Evolutionary conservation across 2,329 filamentous ascomycete species (phyloP), one percentile per base, ranked within the genome.

Genomic region (Byssoonygena ceratinophila): DNA sequence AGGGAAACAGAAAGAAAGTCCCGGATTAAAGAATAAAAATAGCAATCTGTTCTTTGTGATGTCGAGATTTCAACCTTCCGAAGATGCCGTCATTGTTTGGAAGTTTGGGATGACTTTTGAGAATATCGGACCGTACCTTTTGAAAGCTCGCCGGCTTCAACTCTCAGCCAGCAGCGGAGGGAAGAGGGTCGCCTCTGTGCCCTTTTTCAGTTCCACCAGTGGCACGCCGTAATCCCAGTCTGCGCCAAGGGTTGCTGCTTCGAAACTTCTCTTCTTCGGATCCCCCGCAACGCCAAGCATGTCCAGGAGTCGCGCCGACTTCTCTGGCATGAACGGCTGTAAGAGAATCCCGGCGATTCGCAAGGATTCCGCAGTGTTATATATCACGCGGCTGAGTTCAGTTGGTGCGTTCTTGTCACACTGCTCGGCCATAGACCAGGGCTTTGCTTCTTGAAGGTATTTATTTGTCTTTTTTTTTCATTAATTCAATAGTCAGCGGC

Each of bases 251-350:
- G 59, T 64, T 4, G 87, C 84, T 64, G 81, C 77, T 16, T 76
- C 71, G 55, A 88, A 78, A 0, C 73, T 77, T 53, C 91, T 77
- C 49, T 77, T 78, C 8, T 78, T 74, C 25, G 61, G 58, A 39
- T 64, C 58, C 44, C 60, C 54, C 7, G 72, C 70, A 3, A 98
- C 89, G 1, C 85, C 84, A 7, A 98, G 72, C 61, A 84, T 78
- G 64, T 95, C 84, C 0, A 98, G 77, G 29, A 96, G 68, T 58
- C 80, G 72, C 9, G 70, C 69, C 44, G 87, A 79, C 67, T 94
- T 94, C 37, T 72, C 75, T 0, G 92, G 92, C 78, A 98, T 94
- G 63, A 90, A 87, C 1, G 92, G 89, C 67, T 95, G 90, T 41
- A 98, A 72, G 44, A 97, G 73, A 59, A 98, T 95, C 12, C 83